Percentiles rank a stretch among this genome's conserved stretches.
Conservation (phyloP, 2,329 filamentous ascomycete species). For the Penicillium digitatum region DNA sequence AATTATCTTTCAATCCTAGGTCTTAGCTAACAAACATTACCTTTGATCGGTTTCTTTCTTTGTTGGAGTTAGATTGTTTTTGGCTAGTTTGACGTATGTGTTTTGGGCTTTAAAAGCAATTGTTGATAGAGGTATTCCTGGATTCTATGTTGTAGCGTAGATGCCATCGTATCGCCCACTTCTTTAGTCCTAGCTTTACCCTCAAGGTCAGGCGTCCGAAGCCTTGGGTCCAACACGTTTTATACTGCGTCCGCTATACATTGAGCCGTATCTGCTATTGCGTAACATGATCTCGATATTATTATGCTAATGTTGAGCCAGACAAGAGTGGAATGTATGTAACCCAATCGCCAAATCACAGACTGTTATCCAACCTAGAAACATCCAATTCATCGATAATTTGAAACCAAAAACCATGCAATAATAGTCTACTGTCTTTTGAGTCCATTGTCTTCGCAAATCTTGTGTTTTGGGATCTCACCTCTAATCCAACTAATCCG, state of each 20-base stretch:
- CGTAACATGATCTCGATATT: too few relatives aligned
- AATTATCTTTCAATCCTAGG: neutral
- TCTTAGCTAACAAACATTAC: constrained; percentile 3
- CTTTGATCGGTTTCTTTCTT: neutral
- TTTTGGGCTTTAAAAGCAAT: neutral
- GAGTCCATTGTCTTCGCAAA: neutral
- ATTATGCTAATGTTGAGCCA: too few relatives aligned
- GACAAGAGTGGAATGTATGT: too few relatives aligned
- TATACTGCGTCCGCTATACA: constrained; percentile 76
- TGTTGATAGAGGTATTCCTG: neutral
- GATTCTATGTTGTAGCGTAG: constrained; percentile 54
- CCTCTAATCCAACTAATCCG: neutral
- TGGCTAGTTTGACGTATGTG: neutral
- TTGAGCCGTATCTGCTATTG: constrained; percentile 65
- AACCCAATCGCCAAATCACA: too few relatives aligned
- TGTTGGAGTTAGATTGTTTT: neutral
- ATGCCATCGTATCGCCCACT: constrained; percentile 71
- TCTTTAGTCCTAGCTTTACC: constrained; percentile 66
- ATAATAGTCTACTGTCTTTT: neutral
- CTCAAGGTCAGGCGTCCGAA: constrained; percentile 76
- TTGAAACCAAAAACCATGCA: neutral
- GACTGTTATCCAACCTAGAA: neutral
- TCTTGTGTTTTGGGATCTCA: neutral
- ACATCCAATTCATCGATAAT: neutral
- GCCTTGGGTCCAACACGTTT: constrained; percentile 67